Percentiles rank a stretch among this genome's conserved stretches.
phyloP scores from a whole-genome alignment of 2,329 filamentous ascomycete genomes.

The Ramularia collo-cygni region DNA sequence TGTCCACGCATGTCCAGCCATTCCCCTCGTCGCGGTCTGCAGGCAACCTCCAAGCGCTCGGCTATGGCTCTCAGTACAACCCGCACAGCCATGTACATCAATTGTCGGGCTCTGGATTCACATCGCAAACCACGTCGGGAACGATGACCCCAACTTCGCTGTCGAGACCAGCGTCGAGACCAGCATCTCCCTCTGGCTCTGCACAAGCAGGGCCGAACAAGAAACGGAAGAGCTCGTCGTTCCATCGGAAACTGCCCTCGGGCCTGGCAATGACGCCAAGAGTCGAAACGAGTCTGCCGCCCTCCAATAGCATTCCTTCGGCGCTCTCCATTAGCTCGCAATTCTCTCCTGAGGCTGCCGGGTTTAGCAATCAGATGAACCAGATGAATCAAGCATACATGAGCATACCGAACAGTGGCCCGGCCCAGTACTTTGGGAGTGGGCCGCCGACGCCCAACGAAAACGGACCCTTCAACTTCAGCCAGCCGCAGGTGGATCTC shows the following conservation, averaged over 20 bases:
- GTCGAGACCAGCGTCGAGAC: constrained; percentile 69
- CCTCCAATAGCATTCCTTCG: constrained; percentile 24
- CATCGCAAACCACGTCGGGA: constrained; percentile 35
- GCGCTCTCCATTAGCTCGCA: constrained; percentile 24
- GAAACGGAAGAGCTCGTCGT: constrained; percentile 60
- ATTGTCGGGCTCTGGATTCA: constrained; percentile 23
- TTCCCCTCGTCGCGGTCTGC: constrained; percentile 56
- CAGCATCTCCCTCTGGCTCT: constrained; percentile 57
- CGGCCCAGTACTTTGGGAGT: constrained; percentile 25
- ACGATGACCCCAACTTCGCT: constrained; percentile 54
- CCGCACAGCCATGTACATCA: constrained; percentile 31
- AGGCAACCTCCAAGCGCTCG: constrained; percentile 56
- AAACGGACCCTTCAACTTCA: constrained; percentile 20
- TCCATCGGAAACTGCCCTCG: constrained; percentile 58
- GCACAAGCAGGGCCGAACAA: constrained; percentile 63
- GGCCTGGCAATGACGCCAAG: constrained; percentile 71
- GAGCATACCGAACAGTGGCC: constrained; percentile 26
- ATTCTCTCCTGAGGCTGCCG: constrained; percentile 37
- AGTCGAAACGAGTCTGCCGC: constrained; percentile 51
- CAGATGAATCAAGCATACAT: constrained; percentile 26
- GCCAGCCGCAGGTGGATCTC: constrained; percentile 20
- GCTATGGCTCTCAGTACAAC: constrained; percentile 27
- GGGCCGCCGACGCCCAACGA: constrained; percentile 28
- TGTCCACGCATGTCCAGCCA: constrained; percentile 33
- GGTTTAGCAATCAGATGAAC: constrained; percentile 22